A percentile compares a stretch with the other conserved stretches of the same genome.
phyloP scores from a whole-genome alignment of 2,329 filamentous ascomycete species.

The Pestalotiopsis sp. region DNA sequence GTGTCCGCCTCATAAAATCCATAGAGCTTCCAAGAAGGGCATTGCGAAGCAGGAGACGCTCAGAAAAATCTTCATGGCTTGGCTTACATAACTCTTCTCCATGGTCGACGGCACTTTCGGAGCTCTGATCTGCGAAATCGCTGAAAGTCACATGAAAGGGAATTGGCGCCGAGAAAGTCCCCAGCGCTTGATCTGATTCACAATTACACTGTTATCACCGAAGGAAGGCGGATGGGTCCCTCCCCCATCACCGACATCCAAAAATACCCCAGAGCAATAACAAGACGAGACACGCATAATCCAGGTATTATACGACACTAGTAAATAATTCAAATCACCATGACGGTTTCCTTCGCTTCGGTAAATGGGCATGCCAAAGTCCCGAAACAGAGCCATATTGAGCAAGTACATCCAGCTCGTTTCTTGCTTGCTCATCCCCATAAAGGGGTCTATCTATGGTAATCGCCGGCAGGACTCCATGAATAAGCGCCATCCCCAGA shows the following conservation, averaged over 20 bases:
- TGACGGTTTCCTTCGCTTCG: not conserved
- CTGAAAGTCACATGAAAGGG: not conserved
- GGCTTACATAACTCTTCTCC: not conserved
- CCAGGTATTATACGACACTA: too few species aligned
- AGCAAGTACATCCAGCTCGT: not conserved
- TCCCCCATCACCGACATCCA: not conserved
- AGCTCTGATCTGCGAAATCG: not conserved
- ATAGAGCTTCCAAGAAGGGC: not conserved
- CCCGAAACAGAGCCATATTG: not conserved
- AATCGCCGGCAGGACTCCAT: not conserved
- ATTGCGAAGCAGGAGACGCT: not conserved
- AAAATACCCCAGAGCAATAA: not conserved
- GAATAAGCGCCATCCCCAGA: not conserved
- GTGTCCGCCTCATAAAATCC: not conserved
- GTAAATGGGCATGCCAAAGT: not conserved
- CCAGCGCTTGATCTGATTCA: not conserved
- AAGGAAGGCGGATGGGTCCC: not conserved
- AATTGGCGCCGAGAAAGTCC: not conserved
- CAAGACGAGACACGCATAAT: not conserved
- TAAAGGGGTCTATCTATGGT: not conserved
- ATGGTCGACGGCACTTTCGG: not conserved
- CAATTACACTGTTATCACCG: not conserved
- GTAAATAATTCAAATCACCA: not conserved
- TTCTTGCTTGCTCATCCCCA: not conserved
- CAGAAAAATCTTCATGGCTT: not conserved